Evolutionary conservation across 805 yeast genomes (phyloP).

Genomic region (Starmera caribaea): DNA sequence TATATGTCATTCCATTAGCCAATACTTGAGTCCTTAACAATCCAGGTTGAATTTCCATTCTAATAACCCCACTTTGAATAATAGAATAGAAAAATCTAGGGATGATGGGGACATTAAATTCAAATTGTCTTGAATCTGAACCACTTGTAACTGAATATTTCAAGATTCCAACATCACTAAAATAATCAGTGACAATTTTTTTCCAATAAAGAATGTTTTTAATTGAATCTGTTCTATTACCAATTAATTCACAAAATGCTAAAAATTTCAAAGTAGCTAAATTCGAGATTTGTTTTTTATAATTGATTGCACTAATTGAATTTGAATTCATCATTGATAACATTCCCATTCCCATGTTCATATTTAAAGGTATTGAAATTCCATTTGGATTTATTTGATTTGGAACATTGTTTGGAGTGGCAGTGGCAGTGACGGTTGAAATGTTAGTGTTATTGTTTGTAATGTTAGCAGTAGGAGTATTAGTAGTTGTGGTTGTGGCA

Average conservation of each 20-base stretch:
- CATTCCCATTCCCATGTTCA: too few relatives aligned
- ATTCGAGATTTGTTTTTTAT: conserved; percentile 33
- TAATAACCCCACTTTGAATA: conserved; percentile 39
- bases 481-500: too few relatives aligned
- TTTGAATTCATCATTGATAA: background rate
- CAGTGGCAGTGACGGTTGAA: too few relatives aligned
- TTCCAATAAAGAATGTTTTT: conserved; percentile 42
- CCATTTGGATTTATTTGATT: background rate
- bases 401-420: background rate
- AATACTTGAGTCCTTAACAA: conserved; percentile 41
- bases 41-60: conserved; percentile 42
- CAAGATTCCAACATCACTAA: conserved; percentile 40
- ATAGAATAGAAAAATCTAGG: conserved; percentile 50
- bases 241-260: conserved; percentile 38
- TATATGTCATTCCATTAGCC: conserved; percentile 41
- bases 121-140: conserved; percentile 46
- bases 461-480: too few relatives aligned
- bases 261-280: conserved; percentile 41
- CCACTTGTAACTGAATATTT: conserved; percentile 36
- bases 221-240: conserved; percentile 32
- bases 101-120: conserved; percentile 53
- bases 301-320: conserved; percentile 13
- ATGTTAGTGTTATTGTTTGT: too few relatives aligned
- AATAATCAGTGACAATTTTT: conserved; percentile 37
- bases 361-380: background rate